Evolutionary conservation across 176 grass and related monocot genomes (phyloP).

Genomic region (Tuctoria greenei): DNA sequence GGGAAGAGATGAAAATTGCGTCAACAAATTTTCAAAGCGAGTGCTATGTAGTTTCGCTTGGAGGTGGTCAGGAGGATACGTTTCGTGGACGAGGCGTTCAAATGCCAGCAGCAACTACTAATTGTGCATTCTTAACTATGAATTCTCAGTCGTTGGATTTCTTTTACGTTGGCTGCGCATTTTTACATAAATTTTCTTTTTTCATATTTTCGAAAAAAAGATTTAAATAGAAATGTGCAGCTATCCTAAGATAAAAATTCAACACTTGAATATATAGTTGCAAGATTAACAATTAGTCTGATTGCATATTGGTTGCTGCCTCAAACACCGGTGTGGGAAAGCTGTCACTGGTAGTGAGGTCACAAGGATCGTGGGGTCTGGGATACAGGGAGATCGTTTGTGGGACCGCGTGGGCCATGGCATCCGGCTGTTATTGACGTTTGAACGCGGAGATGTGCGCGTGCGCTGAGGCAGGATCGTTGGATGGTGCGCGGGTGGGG

Average conservation of each 20-base stretch:
- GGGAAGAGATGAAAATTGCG: slow-evolving; percentile 12
- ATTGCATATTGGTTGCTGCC: too few relatives aligned
- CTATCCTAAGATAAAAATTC: too few relatives aligned
- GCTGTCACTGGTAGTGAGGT: slow-evolving; percentile 12
- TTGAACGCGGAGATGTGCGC: background rate
- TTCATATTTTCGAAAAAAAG: too few relatives aligned
- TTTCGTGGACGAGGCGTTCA: slow-evolving; percentile 21
- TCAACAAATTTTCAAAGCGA: slow-evolving; percentile 39
- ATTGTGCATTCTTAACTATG: too few relatives aligned
- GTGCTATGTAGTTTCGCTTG: slow-evolving; percentile 10
- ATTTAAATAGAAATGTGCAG: too few relatives aligned
- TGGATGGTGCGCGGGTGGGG: slow-evolving; percentile 7
- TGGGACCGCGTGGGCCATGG: too few relatives aligned
- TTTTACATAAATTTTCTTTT: too few relatives aligned
- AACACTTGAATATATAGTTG: too few relatives aligned
- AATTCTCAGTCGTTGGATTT: too few relatives aligned
- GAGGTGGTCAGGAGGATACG: background rate
- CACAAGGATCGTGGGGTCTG: background rate
- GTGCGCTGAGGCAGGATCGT: slow-evolving; percentile 20
- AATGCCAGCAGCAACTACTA: too few relatives aligned
- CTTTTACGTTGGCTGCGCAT: too few relatives aligned
- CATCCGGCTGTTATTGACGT: background rate
- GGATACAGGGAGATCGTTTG: background rate
- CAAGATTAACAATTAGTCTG: too few relatives aligned
- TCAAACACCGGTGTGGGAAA: background rate